Conservation (phyloP, 129 eudicot species). For the Pulicaria dysenterica region DNA sequence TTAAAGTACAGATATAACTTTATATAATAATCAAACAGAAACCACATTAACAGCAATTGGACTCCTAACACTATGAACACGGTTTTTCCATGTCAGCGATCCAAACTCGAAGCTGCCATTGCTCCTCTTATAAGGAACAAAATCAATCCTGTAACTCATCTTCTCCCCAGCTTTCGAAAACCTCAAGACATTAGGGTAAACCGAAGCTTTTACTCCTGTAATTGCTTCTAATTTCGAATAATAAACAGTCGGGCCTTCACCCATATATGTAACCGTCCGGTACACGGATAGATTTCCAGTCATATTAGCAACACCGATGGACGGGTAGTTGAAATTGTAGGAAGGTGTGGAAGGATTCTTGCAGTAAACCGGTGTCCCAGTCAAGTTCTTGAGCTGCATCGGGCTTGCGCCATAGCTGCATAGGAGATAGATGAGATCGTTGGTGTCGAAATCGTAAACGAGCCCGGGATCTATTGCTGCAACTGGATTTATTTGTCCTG, state of each 20-base stretch:
- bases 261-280: slow-evolving; percentile 61
- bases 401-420: slow-evolving; percentile 65
- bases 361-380: slow-evolving; percentile 39
- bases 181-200: slow-evolving; percentile 49
- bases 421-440: slow-evolving; percentile 54
- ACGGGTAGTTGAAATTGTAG: slow-evolving; percentile 64
- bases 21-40: slow-evolving; percentile 30
- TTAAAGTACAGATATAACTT: neutral
- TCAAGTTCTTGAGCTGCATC: slow-evolving; percentile 61
- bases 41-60: slow-evolving; percentile 62
- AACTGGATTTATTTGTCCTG: slow-evolving; percentile 66
- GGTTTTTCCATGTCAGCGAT: slow-evolving; percentile 60
- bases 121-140: slow-evolving; percentile 48
- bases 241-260: slow-evolving; percentile 56
- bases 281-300: slow-evolving; percentile 49
- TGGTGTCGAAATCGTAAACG: slow-evolving; percentile 49
- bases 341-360: slow-evolving; percentile 39
- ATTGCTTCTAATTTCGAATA: slow-evolving; percentile 48
- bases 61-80: slow-evolving; percentile 50
- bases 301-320: slow-evolving; percentile 63
- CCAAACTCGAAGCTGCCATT: slow-evolving; percentile 63
- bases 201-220: slow-evolving; percentile 47
- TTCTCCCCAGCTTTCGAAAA: slow-evolving; percentile 53
- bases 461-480: slow-evolving; percentile 66
- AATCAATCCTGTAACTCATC: slow-evolving; percentile 46